Percentiles rank a stretch among this genome's conserved stretches.
Evolutionary conservation across 306 rosid species (phyloP).

Genomic region (Citrullus mucosospermus): DNA sequence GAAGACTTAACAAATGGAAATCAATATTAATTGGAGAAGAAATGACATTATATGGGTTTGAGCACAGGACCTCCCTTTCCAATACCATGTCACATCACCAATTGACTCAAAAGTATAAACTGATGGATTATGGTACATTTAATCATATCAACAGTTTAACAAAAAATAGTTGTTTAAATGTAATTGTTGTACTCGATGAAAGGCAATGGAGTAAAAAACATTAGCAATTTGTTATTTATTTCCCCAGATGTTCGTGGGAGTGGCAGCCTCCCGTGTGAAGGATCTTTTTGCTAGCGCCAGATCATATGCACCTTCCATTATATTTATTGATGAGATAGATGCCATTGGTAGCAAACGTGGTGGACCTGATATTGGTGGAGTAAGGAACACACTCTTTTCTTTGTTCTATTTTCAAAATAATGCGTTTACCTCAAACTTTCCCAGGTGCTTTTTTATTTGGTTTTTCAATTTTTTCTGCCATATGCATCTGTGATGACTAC

Average conservation of each 20-base stretch:
- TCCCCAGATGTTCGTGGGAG: slow-evolving; percentile 93
- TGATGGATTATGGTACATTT: no score
- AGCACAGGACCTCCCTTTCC: no score
- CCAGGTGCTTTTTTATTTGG: background rate
- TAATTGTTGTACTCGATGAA: background rate
- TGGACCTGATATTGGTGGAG: slow-evolving; percentile 99
- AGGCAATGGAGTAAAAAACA: background rate
- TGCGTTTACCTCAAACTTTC: background rate
- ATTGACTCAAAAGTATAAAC: no score
- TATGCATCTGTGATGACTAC: background rate
- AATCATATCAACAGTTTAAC: no score
- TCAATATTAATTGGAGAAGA: no score
- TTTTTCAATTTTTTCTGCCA: background rate
- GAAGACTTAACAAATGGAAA: no score
- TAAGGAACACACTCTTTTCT: slow-evolving; percentile 33
- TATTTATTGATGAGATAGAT: slow-evolving; percentile 95
- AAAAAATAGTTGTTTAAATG: background rate
- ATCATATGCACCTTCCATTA: slow-evolving; percentile 80
- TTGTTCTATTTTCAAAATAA: background rate
- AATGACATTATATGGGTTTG: no score
- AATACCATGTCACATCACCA: no score
- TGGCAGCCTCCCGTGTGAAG: slow-evolving; percentile 98
- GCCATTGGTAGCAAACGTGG: slow-evolving; percentile 99
- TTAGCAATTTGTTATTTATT: background rate
- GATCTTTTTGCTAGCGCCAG: slow-evolving; percentile 89